Base-by-base conservation (phyloP, 2,329 filamentous ascomycete genomes). In the Paecilomyces variotii region DNA sequence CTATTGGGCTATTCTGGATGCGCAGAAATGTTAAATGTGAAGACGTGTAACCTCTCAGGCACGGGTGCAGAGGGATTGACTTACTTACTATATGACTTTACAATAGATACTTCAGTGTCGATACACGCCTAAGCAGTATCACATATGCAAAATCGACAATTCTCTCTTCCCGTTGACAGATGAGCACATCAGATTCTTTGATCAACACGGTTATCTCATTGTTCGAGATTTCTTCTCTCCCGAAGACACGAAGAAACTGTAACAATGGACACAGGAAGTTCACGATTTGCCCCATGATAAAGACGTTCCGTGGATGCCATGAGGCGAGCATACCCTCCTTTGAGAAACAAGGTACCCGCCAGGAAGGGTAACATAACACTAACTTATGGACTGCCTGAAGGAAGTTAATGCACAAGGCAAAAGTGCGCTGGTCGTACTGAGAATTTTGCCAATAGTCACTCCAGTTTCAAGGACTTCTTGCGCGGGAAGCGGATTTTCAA, bases 251-350 rank as follows among this genome's bases (percentile, higher is more conserved):
- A 49, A 51, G 12, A 26, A 52, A 3, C 59, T 70, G 1, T 66
- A 70, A 49, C 50, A 63, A 59, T 75, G 73, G 73, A 64, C 72
- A 2, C 68, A 71, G 54, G 70, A 73, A 59, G 68, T 74, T 2
- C 67, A 74, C 56, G 69, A 71, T 59, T 64, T 74, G 34, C 72
- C 72, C 2, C 66, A 64, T 10, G 69, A 65, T 4, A 49, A 63
- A 1, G 66, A 64, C 62, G 66, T 60, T n/a, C 57, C 62, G 9
- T 70, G 66, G 59, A 73, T 75, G 66, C 71, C 71, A 0, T 54
- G 67, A 74, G 57, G 61, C 62, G 50, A 19, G 25, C 1, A n/a
- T 49, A 7, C 6, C n/a, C 5, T n/a, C 4, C 5, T 45, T n/a
- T n/a, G 35, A n/a, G 7, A 45, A 19, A 45, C 4, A 7, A 14